Base-by-base conservation (phyloP, 371 early-diverging fungal species). In the Lichtheimia corymbifera region DNA sequence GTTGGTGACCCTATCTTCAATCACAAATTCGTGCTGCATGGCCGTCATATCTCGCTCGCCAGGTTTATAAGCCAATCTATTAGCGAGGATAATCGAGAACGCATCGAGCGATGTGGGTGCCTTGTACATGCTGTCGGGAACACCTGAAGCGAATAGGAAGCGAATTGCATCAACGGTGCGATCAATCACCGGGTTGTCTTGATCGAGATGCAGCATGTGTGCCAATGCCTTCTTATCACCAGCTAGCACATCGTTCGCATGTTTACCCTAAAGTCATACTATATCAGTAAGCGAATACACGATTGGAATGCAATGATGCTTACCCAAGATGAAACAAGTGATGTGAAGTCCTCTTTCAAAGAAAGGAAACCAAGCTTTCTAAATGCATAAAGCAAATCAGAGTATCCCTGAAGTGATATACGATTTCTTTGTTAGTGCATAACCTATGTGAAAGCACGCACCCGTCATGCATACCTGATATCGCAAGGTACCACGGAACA, bases 31-130 rank as follows among this genome's bases (percentile, higher is more conserved):
- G 74, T 95, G 96, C 72, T 94, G 93, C 85, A 96, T 84, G 27
- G 86, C 83, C 14, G 93, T 91, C 89, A 94, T 87, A 73, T 96
- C 95, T 40, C 90, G 83, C 67, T 96, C 96, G 20, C 84, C 82
- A 13, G 80, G 70, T 11, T 71, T 71, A 71, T 93, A 96, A 45
- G 84, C 77, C 27, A 96, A 77, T 56, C 87, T 86, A 35, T 79
- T 62, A 59, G 91, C 83, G 51, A 96, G 71, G 27, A 90, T 65
- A 2, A 73, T 75, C 61, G 94, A 94, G 68, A 95, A 89, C 13
- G 86, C 80, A 71, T 96, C 96, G 2, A 95, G 72, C 12, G 77
- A 63, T 7, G 72, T 56, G 12, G 45, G 24, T 17, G 63, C 54
- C 2, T 58, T 49, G 14, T 20, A 35, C 17, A 47, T 18, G 3